Conservation (phyloP, 2,329 filamentous ascomycete genomes). For the Monilinia polystroma region DNA sequence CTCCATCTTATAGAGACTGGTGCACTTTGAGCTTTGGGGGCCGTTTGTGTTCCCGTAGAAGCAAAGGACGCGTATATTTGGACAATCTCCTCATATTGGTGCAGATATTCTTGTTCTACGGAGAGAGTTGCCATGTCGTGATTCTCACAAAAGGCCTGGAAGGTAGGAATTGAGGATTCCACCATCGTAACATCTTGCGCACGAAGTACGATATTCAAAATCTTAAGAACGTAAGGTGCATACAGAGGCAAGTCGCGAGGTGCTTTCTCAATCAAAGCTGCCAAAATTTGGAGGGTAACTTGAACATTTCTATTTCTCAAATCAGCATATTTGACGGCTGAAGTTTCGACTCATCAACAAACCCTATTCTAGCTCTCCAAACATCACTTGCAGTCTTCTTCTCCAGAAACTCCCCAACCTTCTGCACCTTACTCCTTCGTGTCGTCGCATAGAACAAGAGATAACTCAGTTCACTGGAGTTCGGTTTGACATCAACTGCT, state of each 20-base stretch:
- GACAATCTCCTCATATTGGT: constrained; percentile 80
- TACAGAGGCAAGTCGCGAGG: constrained; percentile 89
- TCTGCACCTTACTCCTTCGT: constrained; percentile 90
- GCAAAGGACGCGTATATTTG: constrained; percentile 77
- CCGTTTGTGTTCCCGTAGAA: constrained; percentile 56
- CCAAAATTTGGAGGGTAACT: constrained; percentile 89
- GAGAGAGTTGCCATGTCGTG: constrained; percentile 84
- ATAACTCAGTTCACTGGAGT: constrained; percentile 95
- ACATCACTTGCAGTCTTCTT: constrained; percentile 92
- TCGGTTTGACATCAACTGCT: constrained; percentile 88
- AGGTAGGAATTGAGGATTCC: constrained; percentile 83
- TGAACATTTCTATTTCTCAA: constrained; percentile 72
- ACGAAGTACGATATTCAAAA: constrained; percentile 77
- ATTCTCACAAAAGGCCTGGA: constrained; percentile 83
- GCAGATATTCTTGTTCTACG: constrained; percentile 79
- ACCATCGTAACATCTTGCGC: constrained; percentile 90
- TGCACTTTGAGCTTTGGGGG: constrained; percentile 59
- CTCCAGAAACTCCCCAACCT: constrained; percentile 91
- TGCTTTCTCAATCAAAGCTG: constrained; percentile 88
- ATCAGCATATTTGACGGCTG: constrained; percentile 27
- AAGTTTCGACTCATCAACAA: constrained; percentile 39
- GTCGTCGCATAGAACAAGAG: constrained; percentile 96
- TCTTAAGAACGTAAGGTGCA: constrained; percentile 77
- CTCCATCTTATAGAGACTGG: constrained; percentile 78
- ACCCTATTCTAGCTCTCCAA: constrained; percentile 85